These are phyloP conservation scores for Calvatia gigantea DNA, from an alignment of 768 basidiomycete genomes.

Conservation along the genomic window DNA sequence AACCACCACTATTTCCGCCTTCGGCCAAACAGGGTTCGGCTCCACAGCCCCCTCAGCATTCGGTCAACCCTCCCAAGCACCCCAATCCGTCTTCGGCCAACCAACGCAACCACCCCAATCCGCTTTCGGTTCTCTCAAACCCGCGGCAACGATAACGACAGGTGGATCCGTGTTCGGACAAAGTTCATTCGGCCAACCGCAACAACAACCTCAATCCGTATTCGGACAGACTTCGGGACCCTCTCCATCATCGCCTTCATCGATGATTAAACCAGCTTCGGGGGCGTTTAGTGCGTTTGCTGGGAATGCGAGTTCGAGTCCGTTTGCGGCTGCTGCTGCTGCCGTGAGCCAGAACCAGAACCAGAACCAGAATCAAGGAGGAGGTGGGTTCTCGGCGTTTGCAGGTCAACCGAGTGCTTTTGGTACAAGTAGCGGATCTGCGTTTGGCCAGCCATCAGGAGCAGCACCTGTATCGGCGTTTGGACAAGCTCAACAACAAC, in stretches of 20 bases:
- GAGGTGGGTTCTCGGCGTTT: constrained; percentile 51
- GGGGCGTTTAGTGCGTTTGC: constrained; percentile 49
- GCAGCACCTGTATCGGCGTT: constrained; percentile 18
- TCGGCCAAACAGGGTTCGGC: constrained; percentile 14
- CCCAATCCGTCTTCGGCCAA: constrained; percentile 34
- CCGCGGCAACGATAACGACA: constrained; percentile 13
- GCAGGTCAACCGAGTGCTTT: constrained; percentile 45
- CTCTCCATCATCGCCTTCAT: no score
- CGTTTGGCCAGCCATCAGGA: constrained; percentile 22
- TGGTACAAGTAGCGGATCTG: constrained; percentile 26
- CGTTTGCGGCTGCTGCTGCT: constrained; percentile 24
- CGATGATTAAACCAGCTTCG: constrained; percentile 45
- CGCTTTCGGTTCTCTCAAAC: constrained; percentile 20
- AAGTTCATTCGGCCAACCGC: constrained; percentile 21
- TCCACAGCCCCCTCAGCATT: constrained; percentile 26
- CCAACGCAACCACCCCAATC: constrained; percentile 26
- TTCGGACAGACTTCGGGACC: no score
- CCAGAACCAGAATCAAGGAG: constrained; percentile 18
- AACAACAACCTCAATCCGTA: constrained; percentile 29
- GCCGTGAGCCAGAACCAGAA: constrained; percentile 11
- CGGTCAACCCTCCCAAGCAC: constrained; percentile 17
- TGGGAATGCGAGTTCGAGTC: constrained; percentile 26
- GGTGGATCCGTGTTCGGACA: constrained; percentile 31
- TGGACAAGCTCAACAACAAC: constrained; percentile 14
- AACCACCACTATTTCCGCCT: constrained; percentile 13